These are phyloP conservation scores for Fusarium ramigenum DNA, from an alignment of 2,329 filamentous ascomycete species.

Conservation along the genomic window DNA sequence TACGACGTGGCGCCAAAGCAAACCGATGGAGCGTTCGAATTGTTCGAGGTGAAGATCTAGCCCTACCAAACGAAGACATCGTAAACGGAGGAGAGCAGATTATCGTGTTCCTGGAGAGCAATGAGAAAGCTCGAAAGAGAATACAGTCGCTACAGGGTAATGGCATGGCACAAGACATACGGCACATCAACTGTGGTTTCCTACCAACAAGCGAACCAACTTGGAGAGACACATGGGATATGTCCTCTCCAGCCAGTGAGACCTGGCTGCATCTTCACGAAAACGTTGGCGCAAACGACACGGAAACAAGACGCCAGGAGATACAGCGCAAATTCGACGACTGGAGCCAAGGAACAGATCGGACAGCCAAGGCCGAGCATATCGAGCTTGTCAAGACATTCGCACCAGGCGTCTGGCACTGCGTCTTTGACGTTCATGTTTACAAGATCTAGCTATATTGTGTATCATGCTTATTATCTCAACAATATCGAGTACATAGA, in stretches of 20 bases:
- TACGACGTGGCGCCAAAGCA: constrained; percentile 76
- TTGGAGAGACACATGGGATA: constrained; percentile 63
- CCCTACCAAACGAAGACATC: constrained; percentile 49
- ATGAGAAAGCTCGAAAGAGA: constrained; percentile 60
- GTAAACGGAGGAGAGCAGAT: constrained; percentile 62
- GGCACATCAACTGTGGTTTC: constrained; percentile 72
- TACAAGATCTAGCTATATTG: constrained; percentile 44
- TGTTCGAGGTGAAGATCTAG: constrained; percentile 54
- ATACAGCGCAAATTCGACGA: constrained; percentile 58
- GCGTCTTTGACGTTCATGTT: constrained; percentile 71
- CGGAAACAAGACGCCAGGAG: constrained; percentile 56
- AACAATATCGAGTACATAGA: constrained; percentile 32
- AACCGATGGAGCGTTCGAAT: constrained; percentile 74
- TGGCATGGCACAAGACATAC: constrained; percentile 51
- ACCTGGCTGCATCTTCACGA: constrained; percentile 74
- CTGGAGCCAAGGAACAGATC: constrained; percentile 44
- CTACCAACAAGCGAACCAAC: constrained; percentile 65
- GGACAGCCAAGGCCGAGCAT: constrained; percentile 57
- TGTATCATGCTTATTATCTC: constrained; percentile 12
- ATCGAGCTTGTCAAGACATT: constrained; percentile 75
- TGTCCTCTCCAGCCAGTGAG: constrained; percentile 48
- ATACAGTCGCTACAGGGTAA: constrained; percentile 49
- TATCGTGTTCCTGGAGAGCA: constrained; percentile 75
- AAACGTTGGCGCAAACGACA: constrained; percentile 67
- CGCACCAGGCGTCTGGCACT: constrained; percentile 75